Base-by-base conservation (phyloP, 1,284 basidiomycete species). In the Hemileia vastatrix region DNA sequence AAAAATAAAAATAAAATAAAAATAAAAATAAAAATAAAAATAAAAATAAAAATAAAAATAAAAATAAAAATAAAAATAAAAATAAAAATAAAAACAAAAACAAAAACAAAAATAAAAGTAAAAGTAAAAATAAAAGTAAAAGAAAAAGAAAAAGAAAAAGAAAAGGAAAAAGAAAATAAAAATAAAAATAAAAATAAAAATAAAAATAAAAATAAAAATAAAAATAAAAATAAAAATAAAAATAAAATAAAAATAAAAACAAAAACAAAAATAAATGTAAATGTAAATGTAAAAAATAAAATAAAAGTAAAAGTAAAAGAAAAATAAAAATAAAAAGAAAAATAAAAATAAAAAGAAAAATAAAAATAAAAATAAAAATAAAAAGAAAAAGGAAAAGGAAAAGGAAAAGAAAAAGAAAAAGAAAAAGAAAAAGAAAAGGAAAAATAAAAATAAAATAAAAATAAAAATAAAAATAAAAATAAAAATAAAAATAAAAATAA, bases 201-300 rank as follows among this genome's bases (percentile, higher is more conserved):
- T n/a, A n/a, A n/a, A n/a, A n/a, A n/a, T n/a, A n/a, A n/a, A n/a
- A n/a, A n/a, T n/a, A n/a, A n/a, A n/a, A n/a, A n/a, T n/a, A n/a
- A n/a, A n/a, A n/a, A n/a, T n/a, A n/a, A n/a, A n/a, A n/a, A n/a
- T n/a, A n/a, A n/a, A n/a, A n/a, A n/a, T n/a, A n/a, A n/a, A n/a
- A n/a, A n/a, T n/a, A n/a, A n/a, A 55, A 6, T 11, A 70, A 70
- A 9, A 58, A 68, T 36, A 63, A 65, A 36, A 67, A 72, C 45
- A 70, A 71, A 62, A 32, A 44, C 32, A 44, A 24, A 19, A 51
- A 48, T 6, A n/a, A 36, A 23, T 33, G 54, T 24, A 21, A 19
- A 21, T 18, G 6, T 23, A 9, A 18, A 21, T 43, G 36, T 40
- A 44, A 24, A 43, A 24, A 31, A 5, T 18, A 15, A 13, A 52